These are phyloP conservation scores for Ogataea allantospora DNA, from an alignment of 805 yeast species.

Conservation along the genomic window DNA sequence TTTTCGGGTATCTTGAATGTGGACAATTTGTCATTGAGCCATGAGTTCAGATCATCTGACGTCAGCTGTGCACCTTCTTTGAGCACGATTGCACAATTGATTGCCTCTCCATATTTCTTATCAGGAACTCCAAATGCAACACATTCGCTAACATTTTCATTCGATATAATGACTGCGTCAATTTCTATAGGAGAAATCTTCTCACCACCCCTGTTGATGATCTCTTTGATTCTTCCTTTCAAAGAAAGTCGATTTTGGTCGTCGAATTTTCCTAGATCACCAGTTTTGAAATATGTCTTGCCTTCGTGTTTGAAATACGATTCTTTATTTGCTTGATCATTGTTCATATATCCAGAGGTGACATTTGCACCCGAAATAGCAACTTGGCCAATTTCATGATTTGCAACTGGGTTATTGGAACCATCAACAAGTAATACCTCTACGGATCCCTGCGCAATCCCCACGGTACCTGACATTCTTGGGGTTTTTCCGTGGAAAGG, in stretches of 20 bases:
- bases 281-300: constrained; percentile 56
- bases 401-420: constrained; percentile 43
- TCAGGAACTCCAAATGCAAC: constrained; percentile 70
- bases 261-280: constrained; percentile 70
- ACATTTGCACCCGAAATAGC: constrained; percentile 66
- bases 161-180: constrained; percentile 57
- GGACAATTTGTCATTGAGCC: constrained; percentile 46
- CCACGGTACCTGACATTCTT: constrained; percentile 68
- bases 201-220: constrained; percentile 77
- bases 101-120: constrained; percentile 67
- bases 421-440: constrained; percentile 60
- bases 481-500: constrained; percentile 50
- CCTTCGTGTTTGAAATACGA: constrained; percentile 34
- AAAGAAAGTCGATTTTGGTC: constrained; percentile 55
- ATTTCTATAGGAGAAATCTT: constrained; percentile 73
- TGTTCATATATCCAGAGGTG: constrained; percentile 70
- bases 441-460: constrained; percentile 63
- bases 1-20: constrained; percentile 60
- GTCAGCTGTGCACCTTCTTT: constrained; percentile 39
- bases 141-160: constrained; percentile 65
- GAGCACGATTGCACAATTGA: constrained; percentile 66
- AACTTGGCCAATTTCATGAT: constrained; percentile 68
- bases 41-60: constrained; percentile 45
- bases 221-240: constrained; percentile 71
- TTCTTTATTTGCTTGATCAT: constrained; percentile 66